Evolutionary conservation across 495 filamentous ascomycete species (phyloP), one percentile per base, ranked within the genome.

Genomic region (Aspergillus sclerotioniger): DNA sequence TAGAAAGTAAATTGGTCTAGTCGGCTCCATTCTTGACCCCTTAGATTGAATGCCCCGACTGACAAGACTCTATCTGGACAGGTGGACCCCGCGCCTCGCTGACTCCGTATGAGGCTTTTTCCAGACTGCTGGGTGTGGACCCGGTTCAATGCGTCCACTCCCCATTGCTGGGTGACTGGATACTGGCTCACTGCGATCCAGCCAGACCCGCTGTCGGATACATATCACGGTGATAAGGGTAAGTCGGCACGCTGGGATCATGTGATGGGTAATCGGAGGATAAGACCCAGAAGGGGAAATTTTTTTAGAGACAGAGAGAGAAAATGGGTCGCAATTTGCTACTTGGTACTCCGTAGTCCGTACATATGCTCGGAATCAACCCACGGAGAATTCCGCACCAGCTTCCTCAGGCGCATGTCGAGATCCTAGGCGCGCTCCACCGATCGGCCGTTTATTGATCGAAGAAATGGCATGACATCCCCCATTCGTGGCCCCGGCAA

Each of bases 221-320:
- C 58, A 51, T 56, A 52, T 52, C 53, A 60, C 45, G 45, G 52
- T 29, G 33, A 50, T 56, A 51, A 47, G 52, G 53, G 25, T 28
- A 43, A 54, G 46, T 54, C 57, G 51, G 57, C 57, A 54, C 57
- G 31, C 39, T 17, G 25, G 21, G 10, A 44, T 44, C 55, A 51
- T 45, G 25, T 55, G 53, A 55, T 45, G 20, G 16, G 47, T 9
- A 50, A 20, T 51, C 47, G 55, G 35, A 45, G 28, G 21, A 52
- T 49, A 25, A 33, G 32, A 20, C 37, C 16, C n/a, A 16, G 4
- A 47, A 35, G 16, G 32, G 33, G 4, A 33, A 16, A 44, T 45
- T 46, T 46, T 20, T 13, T n/a, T n/a, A n/a, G n/a, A 25, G 47
- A 49, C 8, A 32, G 8, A 25, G 21, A 13, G 25, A 16, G 47